These are phyloP conservation scores for Dichomitus squalens DNA, from an alignment of 1,284 basidiomycete genomes.

Conservation along the genomic window DNA sequence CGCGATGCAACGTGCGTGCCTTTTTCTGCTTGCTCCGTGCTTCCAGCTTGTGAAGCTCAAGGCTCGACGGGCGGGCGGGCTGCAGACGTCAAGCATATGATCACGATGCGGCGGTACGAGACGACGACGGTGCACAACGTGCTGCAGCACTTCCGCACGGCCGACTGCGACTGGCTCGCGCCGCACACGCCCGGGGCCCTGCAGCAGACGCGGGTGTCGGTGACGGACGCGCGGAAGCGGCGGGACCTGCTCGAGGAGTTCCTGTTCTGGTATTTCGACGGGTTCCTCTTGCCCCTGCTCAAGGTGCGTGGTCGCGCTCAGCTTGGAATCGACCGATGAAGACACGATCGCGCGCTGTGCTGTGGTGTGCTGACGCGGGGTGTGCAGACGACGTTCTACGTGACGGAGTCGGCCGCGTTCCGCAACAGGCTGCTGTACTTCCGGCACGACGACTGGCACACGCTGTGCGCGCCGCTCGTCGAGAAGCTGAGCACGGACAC, in stretches of 20 bases:
- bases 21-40: background rate
- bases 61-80: background rate
- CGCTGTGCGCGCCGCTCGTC: slow-evolving; percentile 80
- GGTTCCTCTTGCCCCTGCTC: slow-evolving; percentile 79
- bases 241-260: slow-evolving; percentile 84
- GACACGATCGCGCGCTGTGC: too few species aligned
- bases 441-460: slow-evolving; percentile 93
- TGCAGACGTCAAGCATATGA: slow-evolving; percentile 72
- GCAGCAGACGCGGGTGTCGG: slow-evolving; percentile 52
- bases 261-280: slow-evolving; percentile 92
- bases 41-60: background rate
- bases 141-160: slow-evolving; percentile 76
- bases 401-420: slow-evolving; percentile 90
- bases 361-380: background rate
- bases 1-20: slow-evolving; percentile 59
- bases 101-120: slow-evolving; percentile 81
- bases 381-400: slow-evolving; percentile 86
- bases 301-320: slow-evolving; percentile 54
- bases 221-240: slow-evolving; percentile 74
- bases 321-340: too few species aligned
- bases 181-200: slow-evolving; percentile 41
- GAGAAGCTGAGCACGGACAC: slow-evolving; percentile 69
- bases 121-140: slow-evolving; percentile 79
- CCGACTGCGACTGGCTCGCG: slow-evolving; percentile 83
- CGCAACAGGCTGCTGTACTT: slow-evolving; percentile 92